Evolutionary conservation across 331 rosid species (phyloP).

Genomic region (Malus hybrid): DNA sequence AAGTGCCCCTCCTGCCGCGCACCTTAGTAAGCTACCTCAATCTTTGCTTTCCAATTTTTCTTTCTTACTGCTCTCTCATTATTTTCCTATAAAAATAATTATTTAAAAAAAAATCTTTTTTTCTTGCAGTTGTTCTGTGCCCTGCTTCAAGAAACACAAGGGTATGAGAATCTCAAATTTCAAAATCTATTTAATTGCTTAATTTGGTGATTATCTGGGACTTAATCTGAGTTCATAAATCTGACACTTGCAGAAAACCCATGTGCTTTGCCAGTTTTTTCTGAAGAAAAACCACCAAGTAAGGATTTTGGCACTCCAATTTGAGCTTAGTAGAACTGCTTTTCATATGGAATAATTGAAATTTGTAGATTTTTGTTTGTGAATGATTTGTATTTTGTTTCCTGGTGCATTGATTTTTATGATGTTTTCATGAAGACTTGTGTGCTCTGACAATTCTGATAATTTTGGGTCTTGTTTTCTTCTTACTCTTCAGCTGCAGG

Average conservation of each 20-base stretch:
- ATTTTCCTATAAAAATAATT: background rate
- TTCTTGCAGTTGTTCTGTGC: constrained; percentile 50
- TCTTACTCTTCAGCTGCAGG: constrained; percentile 28
- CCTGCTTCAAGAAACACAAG: constrained; percentile 74
- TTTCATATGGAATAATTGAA: background rate
- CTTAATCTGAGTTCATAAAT: background rate
- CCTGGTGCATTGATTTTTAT: background rate
- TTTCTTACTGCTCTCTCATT: constrained; percentile 1
- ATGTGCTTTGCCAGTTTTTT: constrained; percentile 35
- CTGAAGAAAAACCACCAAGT: constrained; percentile 36
- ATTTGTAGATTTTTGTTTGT: background rate
- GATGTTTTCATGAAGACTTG: background rate
- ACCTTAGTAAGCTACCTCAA: constrained; percentile 49
- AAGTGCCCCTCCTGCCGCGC: constrained; percentile 65
- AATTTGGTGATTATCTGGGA: background rate
- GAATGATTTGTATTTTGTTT: background rate
- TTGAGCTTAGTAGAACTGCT: background rate
- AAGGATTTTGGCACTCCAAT: constrained; percentile 7
- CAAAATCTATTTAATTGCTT: background rate
- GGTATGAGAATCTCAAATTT: constrained; percentile 22
- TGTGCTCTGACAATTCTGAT: background rate
- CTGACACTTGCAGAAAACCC: constrained; percentile 42
- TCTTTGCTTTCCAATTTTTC: background rate
- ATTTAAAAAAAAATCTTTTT: background rate
- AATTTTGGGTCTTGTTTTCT: constrained; percentile 11